Evolutionary conservation across 2,329 filamentous ascomycete species (phyloP).

Genomic region (Mollisiaceae sp.): DNA sequence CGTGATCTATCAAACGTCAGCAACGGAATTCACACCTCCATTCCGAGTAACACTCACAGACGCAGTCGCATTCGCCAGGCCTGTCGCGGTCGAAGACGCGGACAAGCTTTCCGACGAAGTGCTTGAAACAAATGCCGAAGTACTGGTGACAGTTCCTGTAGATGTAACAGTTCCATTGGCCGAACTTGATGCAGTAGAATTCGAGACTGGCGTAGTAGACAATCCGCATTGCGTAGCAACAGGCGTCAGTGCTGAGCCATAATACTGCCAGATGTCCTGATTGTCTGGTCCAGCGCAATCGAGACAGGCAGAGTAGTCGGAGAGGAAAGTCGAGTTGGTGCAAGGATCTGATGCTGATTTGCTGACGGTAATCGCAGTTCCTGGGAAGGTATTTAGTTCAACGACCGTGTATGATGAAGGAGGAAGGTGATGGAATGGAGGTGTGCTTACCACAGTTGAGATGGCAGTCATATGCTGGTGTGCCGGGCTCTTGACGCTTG

Average conservation of each 20-base stretch:
- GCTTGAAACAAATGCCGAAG: background rate
- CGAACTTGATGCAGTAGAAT: background rate
- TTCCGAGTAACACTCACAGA: constrained; percentile 7
- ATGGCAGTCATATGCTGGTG: constrained; percentile 27
- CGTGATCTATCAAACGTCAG: background rate
- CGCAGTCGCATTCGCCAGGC: constrained; percentile 9
- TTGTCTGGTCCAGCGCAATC: constrained; percentile 32
- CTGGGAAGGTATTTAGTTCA: background rate
- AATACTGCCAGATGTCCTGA: constrained; percentile 33
- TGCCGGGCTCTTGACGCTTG: constrained; percentile 31
- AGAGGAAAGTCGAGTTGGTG: constrained; percentile 27
- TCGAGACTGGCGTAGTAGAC: constrained; percentile 16
- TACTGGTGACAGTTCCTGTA: background rate
- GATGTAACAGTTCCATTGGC: background rate
- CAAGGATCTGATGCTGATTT: constrained; percentile 19
- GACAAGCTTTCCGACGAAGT: background rate
- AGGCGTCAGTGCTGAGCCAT: constrained; percentile 26
- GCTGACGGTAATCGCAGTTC: constrained; percentile 23
- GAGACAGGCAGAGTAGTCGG: constrained; percentile 31
- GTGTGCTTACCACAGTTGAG: constrained; percentile 27
- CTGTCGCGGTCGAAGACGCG: background rate
- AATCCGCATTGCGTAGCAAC: constrained; percentile 26
- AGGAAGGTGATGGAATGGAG: background rate
- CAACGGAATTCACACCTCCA: background rate
- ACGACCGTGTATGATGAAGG: background rate